phyloP scores from a whole-genome alignment of 306 rosid genomes.

The Vicia faba region DNA sequence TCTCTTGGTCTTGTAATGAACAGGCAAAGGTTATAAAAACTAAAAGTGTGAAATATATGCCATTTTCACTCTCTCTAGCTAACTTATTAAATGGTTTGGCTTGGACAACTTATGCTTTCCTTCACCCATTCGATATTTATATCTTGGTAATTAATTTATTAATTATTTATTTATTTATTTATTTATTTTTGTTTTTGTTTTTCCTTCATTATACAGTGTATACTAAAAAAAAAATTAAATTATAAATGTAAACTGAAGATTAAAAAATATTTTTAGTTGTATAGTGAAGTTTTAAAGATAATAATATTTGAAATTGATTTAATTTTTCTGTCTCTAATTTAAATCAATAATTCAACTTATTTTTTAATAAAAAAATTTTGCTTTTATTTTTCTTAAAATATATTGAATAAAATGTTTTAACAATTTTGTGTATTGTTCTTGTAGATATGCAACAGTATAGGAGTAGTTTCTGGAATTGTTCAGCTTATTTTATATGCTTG shows the following conservation, averaged over 20 bases:
- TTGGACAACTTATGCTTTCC: conserved; percentile 85
- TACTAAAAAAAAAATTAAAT: neutral
- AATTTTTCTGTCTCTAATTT: too few relatives aligned
- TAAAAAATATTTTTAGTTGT: too few relatives aligned
- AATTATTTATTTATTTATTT: neutral
- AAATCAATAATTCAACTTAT: too few relatives aligned
- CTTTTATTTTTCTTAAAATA: too few relatives aligned
- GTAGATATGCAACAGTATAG: conserved; percentile 72
- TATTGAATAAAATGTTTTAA: neutral
- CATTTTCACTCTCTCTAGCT: conserved; percentile 67
- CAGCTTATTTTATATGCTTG: conserved; percentile 59
- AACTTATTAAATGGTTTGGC: conserved; percentile 62
- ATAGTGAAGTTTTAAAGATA: too few relatives aligned
- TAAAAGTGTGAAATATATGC: conserved; percentile 79
- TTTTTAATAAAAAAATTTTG: too few relatives aligned
- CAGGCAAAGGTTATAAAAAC: conserved; percentile 66
- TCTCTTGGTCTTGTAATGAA: neutral
- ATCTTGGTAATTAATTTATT: conserved; percentile 50
- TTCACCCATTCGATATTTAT: conserved; percentile 59
- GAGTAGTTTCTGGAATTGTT: conserved; percentile 55
- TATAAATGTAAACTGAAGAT: too few relatives aligned
- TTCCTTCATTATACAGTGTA: too few relatives aligned
- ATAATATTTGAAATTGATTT: too few relatives aligned
- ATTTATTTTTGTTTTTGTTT: neutral
- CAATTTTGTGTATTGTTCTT: neutral